Conservation (phyloP, 2,329 filamentous ascomycete genomes). For the Paecilomyces fulvus region DNA sequence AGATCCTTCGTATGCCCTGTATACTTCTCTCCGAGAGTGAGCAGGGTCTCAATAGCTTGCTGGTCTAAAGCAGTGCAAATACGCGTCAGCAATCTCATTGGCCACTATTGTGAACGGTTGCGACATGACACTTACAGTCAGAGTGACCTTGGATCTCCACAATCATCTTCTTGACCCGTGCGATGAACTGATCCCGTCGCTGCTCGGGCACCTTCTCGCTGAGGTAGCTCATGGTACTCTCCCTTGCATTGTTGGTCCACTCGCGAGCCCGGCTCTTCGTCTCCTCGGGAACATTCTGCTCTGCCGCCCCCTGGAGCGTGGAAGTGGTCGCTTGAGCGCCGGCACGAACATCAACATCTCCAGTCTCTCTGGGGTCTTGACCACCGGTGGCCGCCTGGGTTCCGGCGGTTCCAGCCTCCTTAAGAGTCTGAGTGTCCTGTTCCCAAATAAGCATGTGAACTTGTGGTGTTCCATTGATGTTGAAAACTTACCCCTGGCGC, state of each 20-base stretch:
- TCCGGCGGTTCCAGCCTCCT: constrained; percentile 49
- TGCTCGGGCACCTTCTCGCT: constrained; percentile 83
- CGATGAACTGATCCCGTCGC: constrained; percentile 84
- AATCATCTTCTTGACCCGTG: constrained; percentile 94
- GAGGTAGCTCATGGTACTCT: constrained; percentile 62
- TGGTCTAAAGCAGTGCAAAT: constrained; percentile 47
- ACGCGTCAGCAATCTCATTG: not conserved
- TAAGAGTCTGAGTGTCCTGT: constrained; percentile 40
- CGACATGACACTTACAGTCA: constrained; percentile 55
- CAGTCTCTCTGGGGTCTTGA: constrained; percentile 37
- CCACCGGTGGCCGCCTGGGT: constrained; percentile 43
- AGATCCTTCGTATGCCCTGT: constrained; percentile 62
- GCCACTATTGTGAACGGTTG: not conserved
- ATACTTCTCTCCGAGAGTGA: constrained; percentile 79
- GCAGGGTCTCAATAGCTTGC: constrained; percentile 78
- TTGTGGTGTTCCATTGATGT: constrained; percentile 9
- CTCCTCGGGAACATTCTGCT: constrained; percentile 59
- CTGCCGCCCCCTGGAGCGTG: constrained; percentile 45
- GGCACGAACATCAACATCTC: constrained; percentile 45
- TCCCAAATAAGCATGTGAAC: constrained; percentile 1
- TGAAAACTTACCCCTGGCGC: constrained; percentile 40
- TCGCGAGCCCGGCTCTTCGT: constrained; percentile 31
- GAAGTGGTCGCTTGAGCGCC: constrained; percentile 26
- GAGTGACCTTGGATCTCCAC: constrained; percentile 92
- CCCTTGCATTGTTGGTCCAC: constrained; percentile 8